These are phyloP conservation scores for Calonectria leucothoes DNA, from an alignment of 2,329 filamentous ascomycete species.

Conservation along the genomic window DNA sequence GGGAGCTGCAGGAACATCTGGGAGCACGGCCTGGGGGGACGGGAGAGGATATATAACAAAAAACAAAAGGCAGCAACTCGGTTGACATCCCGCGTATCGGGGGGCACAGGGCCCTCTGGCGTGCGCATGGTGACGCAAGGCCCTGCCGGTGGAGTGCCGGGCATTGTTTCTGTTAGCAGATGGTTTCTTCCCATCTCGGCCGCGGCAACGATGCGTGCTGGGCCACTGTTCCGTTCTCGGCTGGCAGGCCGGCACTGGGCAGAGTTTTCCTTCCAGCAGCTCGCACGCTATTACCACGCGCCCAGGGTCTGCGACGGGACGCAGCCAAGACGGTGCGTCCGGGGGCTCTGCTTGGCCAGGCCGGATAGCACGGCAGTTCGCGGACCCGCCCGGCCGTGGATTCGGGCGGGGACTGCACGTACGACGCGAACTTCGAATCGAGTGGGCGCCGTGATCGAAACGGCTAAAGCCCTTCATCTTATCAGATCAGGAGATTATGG, in stretches of 20 bases:
- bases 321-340: neutral
- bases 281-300: neutral
- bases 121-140: neutral
- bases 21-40: neutral
- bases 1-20: neutral
- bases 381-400: neutral
- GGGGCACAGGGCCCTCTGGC: neutral
- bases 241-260: neutral
- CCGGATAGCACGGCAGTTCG: conserved; percentile 15
- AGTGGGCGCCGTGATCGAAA: neutral
- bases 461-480: conserved; percentile 8
- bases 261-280: conserved; percentile 6
- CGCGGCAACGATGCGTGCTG: neutral
- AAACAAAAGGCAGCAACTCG: neutral
- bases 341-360: neutral
- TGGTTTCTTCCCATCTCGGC: neutral
- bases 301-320: too few species aligned
- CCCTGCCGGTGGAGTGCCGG: neutral
- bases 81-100: neutral
- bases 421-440: neutral
- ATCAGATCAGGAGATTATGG: conserved; percentile 18
- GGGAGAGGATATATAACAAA: neutral
- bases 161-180: neutral
- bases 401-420: conserved; percentile 5
- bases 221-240: neutral